A percentile compares a stretch with the other conserved stretches of the same genome.
Evolutionary conservation across 441 rosid genomes (phyloP).

Genomic region (Populus hybrid): DNA sequence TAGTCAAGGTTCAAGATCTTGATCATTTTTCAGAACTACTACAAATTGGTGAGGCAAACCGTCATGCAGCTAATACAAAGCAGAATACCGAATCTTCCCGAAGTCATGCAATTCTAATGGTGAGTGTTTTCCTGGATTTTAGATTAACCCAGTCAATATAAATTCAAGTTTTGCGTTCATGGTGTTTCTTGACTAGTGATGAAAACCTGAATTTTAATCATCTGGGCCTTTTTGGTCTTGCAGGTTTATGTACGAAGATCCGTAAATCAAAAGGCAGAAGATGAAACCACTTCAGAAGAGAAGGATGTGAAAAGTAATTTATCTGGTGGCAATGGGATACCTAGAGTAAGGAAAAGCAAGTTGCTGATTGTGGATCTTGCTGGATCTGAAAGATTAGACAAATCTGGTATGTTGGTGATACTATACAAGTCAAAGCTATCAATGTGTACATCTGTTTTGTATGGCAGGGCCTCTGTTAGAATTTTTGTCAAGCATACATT

Average conservation of each 20-base stretch:
- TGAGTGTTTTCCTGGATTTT: conserved; percentile 24
- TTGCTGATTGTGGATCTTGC: conserved; percentile 92
- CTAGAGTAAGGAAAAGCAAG: conserved; percentile 78
- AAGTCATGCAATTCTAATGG: conserved; percentile 94
- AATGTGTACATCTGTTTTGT: background rate
- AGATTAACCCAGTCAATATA: background rate
- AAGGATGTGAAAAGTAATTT: conserved; percentile 31
- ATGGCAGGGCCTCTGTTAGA: background rate
- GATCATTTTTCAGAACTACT: conserved; percentile 69
- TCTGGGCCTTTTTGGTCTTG: conserved; percentile 17
- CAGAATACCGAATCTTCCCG: conserved; percentile 94
- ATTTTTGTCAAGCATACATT: background rate
- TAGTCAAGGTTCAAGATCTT: conserved; percentile 53
- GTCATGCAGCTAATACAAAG: conserved; percentile 85
- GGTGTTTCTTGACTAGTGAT: conserved; percentile 2
- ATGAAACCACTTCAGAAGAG: conserved; percentile 31
- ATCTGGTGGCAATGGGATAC: conserved; percentile 41
- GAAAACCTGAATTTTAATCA: background rate
- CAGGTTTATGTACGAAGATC: conserved; percentile 72
- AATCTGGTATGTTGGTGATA: conserved; percentile 57
- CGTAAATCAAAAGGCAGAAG: conserved; percentile 42
- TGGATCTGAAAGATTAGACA: conserved; percentile 90
- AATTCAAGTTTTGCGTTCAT: conserved; percentile 3
- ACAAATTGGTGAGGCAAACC: conserved; percentile 81
- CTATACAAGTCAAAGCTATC: background rate